Evolutionary conservation across 352 stramenopile genomes (phyloP).

Genomic region (Phytophthora pluvialis): DNA sequence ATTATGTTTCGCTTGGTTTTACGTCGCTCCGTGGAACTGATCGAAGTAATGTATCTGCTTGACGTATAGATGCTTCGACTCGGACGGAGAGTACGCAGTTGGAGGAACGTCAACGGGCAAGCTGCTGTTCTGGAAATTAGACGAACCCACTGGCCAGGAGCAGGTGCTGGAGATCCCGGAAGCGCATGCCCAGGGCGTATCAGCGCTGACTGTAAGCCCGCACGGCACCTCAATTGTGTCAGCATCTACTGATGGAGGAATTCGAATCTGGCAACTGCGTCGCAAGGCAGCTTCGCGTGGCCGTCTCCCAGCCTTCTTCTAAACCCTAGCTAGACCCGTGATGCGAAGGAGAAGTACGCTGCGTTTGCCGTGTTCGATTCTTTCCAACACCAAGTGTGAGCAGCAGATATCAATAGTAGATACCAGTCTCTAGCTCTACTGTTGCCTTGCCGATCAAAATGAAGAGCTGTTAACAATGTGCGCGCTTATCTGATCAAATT

Average conservation of each 20-base stretch:
- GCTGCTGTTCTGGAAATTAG: conserved; percentile 84
- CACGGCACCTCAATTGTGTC: conserved; percentile 69
- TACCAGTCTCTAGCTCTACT: too few species aligned
- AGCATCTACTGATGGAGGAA: conserved; percentile 63
- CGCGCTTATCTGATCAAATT: too few species aligned
- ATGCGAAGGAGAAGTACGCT: not conserved
- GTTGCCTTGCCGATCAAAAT: too few species aligned
- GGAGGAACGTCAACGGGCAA: conserved; percentile 78
- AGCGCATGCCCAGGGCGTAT: conserved; percentile 69
- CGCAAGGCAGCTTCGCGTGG: conserved; percentile 56
- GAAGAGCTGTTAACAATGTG: too few species aligned
- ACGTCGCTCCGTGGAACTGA: not conserved
- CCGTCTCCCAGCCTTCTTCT: conserved; percentile 70
- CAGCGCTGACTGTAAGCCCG: conserved; percentile 61
- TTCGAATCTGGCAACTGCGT: conserved; percentile 82
- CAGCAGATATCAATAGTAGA: too few species aligned
- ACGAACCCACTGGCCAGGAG: conserved; percentile 66
- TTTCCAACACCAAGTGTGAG: too few species aligned
- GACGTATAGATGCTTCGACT: conserved; percentile 70
- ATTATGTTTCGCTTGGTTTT: not conserved
- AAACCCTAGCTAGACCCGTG: conserved; percentile 1
- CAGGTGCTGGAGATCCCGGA: conserved; percentile 82
- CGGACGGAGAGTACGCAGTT: conserved; percentile 78
- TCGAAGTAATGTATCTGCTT: not conserved
- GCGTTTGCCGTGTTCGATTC: too few species aligned